Evolutionary conservation across 2,329 filamentous ascomycete genomes (phyloP).

Genomic region (Alternaria conjuncta): DNA sequence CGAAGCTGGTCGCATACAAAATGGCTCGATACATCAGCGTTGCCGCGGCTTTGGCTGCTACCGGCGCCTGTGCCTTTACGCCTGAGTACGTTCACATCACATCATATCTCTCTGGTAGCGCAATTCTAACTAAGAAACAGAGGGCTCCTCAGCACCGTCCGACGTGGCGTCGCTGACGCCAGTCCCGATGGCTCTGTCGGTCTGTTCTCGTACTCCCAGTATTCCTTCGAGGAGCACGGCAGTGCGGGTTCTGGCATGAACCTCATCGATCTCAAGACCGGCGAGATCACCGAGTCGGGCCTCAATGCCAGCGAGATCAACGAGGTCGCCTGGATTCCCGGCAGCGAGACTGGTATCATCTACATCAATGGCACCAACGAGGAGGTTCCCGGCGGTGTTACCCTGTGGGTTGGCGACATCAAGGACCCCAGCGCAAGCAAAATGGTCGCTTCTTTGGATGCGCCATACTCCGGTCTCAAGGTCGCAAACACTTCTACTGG

Average conservation of each 20-base stretch:
- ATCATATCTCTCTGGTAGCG: no score
- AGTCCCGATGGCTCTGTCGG: conserved; percentile 69
- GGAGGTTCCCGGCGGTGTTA: conserved; percentile 44
- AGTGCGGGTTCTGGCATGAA: conserved; percentile 59
- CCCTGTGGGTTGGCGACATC: conserved; percentile 45
- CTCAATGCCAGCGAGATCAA: conserved; percentile 42
- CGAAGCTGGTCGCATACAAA: conserved; percentile 35
- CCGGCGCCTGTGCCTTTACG: conserved; percentile 41
- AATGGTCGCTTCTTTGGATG: conserved; percentile 52
- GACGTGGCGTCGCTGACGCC: conserved; percentile 71
- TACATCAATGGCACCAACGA: conserved; percentile 72
- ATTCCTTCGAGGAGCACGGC: conserved; percentile 78
- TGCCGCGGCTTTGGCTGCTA: conserved; percentile 42
- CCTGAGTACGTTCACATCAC: conserved; percentile 37
- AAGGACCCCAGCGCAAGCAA: conserved; percentile 37
- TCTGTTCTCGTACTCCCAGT: conserved; percentile 74
- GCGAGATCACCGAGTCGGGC: conserved; percentile 40
- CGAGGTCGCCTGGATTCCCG: conserved; percentile 44
- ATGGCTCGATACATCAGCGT: conserved; percentile 46
- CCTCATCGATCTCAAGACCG: conserved; percentile 42
- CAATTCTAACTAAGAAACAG: no score
- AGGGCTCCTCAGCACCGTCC: conserved; percentile 71
- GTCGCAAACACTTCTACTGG: conserved; percentile 50
- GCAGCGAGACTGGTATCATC: conserved; percentile 60
- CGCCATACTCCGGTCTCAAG: conserved; percentile 58